Percentiles rank a stretch among this genome's conserved stretches.
Conservation (phyloP, 192 early-diverging fungal species). For the Chytriomyces hyalinus region DNA sequence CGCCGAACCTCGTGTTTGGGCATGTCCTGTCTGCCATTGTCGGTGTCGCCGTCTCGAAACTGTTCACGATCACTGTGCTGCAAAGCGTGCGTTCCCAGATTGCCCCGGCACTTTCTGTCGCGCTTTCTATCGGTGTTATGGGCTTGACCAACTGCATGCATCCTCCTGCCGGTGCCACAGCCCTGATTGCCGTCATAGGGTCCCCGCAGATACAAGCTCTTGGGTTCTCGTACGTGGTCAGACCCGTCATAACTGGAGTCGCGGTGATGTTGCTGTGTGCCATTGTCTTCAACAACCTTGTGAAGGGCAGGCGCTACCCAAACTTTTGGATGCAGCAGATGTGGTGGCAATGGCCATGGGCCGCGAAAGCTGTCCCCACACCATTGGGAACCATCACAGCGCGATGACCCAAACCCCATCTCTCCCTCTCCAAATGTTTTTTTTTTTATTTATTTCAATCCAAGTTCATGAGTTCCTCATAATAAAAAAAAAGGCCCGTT, state of each 20-base stretch:
- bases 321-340: conserved; percentile 11
- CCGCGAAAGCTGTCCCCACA: too few relatives aligned
- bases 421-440: too few relatives aligned
- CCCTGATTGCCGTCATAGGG: conserved; percentile 28
- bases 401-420: too few relatives aligned
- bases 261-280: conserved; percentile 21
- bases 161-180: conserved; percentile 44
- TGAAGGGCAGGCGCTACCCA: conserved; percentile 9
- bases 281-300: conserved; percentile 7
- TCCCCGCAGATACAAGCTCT: conserved; percentile 19
- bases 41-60: conserved; percentile 13
- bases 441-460: too few relatives aligned
- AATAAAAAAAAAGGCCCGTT: neutral
- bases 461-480: too few relatives aligned
- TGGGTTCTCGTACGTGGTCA: conserved; percentile 13
- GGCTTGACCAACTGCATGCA: conserved; percentile 34
- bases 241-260: conserved; percentile 17
- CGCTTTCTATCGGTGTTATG: conserved; percentile 36
- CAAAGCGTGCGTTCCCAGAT: neutral
- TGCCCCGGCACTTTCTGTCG: conserved; percentile 31
- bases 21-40: conserved; percentile 17
- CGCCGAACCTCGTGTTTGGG: conserved; percentile 50
- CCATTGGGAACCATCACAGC: too few relatives aligned
- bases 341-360: neutral
- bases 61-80: neutral